phyloP scores from a whole-genome alignment of 2,329 filamentous ascomycete genomes.

The Diplodia corticola region DNA sequence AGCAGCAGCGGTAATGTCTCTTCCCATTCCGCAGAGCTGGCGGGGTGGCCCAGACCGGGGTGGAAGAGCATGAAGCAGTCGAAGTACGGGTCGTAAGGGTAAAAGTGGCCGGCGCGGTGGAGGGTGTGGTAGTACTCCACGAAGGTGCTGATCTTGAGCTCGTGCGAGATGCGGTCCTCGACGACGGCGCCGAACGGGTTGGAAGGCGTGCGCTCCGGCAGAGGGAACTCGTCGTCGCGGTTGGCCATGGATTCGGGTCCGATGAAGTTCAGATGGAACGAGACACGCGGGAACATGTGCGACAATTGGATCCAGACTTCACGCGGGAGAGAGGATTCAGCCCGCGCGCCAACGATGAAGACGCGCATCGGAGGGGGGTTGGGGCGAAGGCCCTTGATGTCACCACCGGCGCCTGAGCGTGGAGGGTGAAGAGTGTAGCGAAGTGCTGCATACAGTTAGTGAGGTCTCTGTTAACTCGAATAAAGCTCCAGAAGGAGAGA shows the following conservation, averaged over 20 bases:
- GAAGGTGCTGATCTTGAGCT: constrained; percentile 95
- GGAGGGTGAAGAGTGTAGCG: constrained; percentile 93
- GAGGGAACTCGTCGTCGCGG: constrained; percentile 86
- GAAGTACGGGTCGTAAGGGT: constrained; percentile 96
- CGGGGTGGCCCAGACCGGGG: constrained; percentile 91
- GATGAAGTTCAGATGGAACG: constrained; percentile 90
- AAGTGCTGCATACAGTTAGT: constrained; percentile 60
- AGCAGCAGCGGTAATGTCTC: constrained; percentile 85
- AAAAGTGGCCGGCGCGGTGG: constrained; percentile 86
- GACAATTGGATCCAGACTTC: constrained; percentile 91
- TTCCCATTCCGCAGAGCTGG: constrained; percentile 90
- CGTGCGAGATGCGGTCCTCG: constrained; percentile 83
- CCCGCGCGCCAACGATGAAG: constrained; percentile 90
- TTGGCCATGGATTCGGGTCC: constrained; percentile 95
- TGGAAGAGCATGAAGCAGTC: constrained; percentile 98
- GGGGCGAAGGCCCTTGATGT: constrained; percentile 76
- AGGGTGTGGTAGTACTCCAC: constrained; percentile 98
- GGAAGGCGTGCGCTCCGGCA: constrained; percentile 77
- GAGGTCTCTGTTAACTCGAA: background rate
- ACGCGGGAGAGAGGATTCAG: constrained; percentile 93
- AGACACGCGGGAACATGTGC: constrained; percentile 91
- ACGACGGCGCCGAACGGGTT: constrained; percentile 95
- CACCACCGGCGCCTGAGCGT: constrained; percentile 69
- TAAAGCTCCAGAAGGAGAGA: constrained; percentile 26
- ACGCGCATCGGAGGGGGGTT: constrained; percentile 86